Evolutionary conservation across 129 eudicot genomes (phyloP).

Genomic region (Arctium minus): DNA sequence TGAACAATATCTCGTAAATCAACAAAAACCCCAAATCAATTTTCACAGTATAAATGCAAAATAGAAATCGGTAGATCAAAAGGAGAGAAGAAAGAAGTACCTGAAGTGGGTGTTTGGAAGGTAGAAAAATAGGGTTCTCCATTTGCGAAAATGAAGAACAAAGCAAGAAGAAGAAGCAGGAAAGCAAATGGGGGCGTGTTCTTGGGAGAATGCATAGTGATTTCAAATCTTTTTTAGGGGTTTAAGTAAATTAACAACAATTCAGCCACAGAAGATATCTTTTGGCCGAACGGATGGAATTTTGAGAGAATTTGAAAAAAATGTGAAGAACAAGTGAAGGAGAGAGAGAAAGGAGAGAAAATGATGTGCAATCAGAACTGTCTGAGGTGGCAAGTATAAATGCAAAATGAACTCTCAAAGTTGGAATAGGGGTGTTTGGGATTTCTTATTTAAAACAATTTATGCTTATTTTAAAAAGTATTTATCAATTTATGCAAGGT

Average conservation of each 20-base stretch:
- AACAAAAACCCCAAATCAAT: neutral
- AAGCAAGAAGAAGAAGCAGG: constrained; percentile 20
- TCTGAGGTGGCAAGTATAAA: neutral
- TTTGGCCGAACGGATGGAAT: neutral
- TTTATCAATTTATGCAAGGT: too few species aligned
- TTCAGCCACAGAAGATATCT: neutral
- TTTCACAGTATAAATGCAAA: neutral
- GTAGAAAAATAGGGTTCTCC: constrained; percentile 18
- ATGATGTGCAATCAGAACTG: neutral
- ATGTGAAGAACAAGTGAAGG: neutral
- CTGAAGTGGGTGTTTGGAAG: constrained; percentile 19
- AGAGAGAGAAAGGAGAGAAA: neutral
- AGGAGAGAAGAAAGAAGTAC: neutral
- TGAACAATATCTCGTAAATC: neutral
- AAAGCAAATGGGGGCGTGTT: constrained; percentile 1
- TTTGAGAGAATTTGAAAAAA: neutral
- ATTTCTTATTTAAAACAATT: too few species aligned
- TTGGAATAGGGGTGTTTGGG: neutral
- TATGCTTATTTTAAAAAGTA: too few species aligned
- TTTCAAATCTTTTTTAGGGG: neutral
- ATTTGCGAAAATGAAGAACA: constrained; percentile 21
- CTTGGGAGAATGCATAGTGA: constrained; percentile 14
- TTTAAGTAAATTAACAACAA: neutral
- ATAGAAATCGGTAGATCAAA: neutral
- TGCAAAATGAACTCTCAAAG: neutral